These are phyloP conservation scores for Fremontodendron californicum DNA, from an alignment of 345 rosid species.

Conservation along the genomic window DNA sequence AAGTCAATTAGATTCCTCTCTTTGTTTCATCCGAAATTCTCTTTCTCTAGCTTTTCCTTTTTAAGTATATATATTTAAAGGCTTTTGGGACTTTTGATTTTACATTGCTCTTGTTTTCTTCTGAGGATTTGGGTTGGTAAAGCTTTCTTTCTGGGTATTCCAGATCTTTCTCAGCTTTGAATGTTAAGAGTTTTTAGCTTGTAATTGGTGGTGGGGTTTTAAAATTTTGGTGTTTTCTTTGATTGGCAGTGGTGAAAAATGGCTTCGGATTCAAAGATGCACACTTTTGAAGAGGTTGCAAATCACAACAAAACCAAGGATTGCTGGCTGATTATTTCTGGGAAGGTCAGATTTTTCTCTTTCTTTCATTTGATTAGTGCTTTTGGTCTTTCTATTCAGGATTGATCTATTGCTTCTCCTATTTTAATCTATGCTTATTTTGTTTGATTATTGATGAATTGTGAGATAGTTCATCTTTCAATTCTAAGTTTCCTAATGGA, in stretches of 20 bases:
- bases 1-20: conserved; percentile 7
- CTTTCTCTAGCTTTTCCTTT: background rate
- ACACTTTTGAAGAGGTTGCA: conserved; percentile 67
- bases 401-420: background rate
- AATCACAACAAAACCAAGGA: conserved; percentile 76
- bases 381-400: background rate
- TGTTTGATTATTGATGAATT: background rate
- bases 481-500: no score
- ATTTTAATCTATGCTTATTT: background rate
- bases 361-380: background rate
- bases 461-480: background rate
- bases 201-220: conserved; percentile 20
- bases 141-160: background rate
- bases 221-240: conserved; percentile 12
- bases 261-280: conserved; percentile 61
- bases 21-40: background rate
- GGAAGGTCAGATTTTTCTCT: conserved; percentile 61
- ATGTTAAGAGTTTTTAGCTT: no score
- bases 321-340: conserved; percentile 86
- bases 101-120: background rate
- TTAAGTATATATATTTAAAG: background rate
- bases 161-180: no score
- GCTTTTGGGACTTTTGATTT: background rate
- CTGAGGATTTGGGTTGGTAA: background rate
- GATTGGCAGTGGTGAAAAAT: conserved; percentile 36